These are phyloP conservation scores for Fallopia convolvulus DNA, from an alignment of 148 eudicot species.

Conservation along the genomic window DNA sequence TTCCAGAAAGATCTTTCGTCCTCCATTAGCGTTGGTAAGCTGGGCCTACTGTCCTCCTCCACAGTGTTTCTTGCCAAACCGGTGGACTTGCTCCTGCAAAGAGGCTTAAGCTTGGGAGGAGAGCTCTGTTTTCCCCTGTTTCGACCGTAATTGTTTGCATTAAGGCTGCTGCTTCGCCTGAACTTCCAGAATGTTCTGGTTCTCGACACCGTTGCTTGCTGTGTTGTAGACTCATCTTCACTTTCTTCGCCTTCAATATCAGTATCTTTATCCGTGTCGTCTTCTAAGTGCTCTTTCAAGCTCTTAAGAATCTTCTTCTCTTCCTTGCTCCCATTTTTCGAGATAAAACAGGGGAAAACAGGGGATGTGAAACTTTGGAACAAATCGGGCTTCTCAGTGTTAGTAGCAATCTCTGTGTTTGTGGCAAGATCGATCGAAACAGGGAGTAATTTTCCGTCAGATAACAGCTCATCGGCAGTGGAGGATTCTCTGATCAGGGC, in stretches of 20 bases:
- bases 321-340: neutral
- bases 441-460: slow-evolving; percentile 63
- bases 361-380: neutral
- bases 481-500: slow-evolving; percentile 23
- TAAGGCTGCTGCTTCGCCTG: slow-evolving; percentile 26
- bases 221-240: neutral
- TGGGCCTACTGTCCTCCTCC: slow-evolving; percentile 33
- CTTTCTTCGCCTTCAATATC: neutral
- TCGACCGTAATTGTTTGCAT: slow-evolving; percentile 19
- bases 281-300: slow-evolving; percentile 47
- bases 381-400: slow-evolving; percentile 7
- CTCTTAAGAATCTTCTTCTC: slow-evolving; percentile 38
- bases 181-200: slow-evolving; percentile 33
- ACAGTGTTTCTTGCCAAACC: slow-evolving; percentile 17
- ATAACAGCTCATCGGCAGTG: slow-evolving; percentile 76
- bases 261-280: slow-evolving; percentile 23
- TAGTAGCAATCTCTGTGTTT: neutral
- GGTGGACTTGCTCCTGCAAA: neutral
- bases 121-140: slow-evolving; percentile 16
- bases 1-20: slow-evolving; percentile 39
- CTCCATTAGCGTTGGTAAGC: neutral
- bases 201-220: neutral
- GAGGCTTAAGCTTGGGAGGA: neutral
- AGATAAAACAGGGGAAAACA: neutral
- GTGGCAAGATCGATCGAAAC: slow-evolving; percentile 18